These are phyloP conservation scores for Geranium rotundifolium DNA, from an alignment of 345 rosid species.

Conservation along the genomic window DNA sequence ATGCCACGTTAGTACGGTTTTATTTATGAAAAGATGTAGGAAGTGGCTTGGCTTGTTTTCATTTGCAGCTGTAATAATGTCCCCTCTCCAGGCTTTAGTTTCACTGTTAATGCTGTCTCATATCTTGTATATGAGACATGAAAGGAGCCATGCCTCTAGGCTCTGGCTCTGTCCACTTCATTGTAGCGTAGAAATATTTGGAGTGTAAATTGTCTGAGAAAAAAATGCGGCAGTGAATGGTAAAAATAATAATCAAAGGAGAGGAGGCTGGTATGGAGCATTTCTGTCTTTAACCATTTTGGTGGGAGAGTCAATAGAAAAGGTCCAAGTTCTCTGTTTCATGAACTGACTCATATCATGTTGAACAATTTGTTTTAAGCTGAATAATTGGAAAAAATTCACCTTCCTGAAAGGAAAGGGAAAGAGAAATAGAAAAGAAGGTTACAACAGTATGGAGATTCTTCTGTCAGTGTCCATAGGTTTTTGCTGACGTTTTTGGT, in stretches of 20 bases:
- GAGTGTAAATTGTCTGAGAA: neutral
- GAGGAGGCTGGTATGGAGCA: constrained; percentile 39
- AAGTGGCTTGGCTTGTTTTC: constrained; percentile 6
- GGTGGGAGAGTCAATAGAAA: constrained; percentile 24
- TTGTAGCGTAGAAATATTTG: constrained; percentile 5
- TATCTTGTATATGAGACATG: constrained; percentile 29
- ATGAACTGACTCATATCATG: constrained; percentile 36
- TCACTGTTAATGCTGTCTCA: constrained; percentile 28
- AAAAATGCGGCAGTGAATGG: neutral
- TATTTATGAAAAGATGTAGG: neutral
- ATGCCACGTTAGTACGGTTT: constrained; percentile 15
- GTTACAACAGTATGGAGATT: constrained; percentile 51
- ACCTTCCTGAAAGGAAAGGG: constrained; percentile 4
- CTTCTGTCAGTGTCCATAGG: constrained; percentile 40
- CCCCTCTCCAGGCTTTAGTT: constrained; percentile 27
- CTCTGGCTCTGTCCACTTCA: constrained; percentile 5
- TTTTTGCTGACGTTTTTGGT: constrained; percentile 30
- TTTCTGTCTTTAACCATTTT: constrained; percentile 35
- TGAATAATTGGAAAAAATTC: constrained; percentile 18
- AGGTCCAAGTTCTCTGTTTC: constrained; percentile 50
- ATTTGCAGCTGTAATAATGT: constrained; percentile 22
- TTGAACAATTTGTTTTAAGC: constrained; percentile 24
- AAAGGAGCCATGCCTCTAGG: constrained; percentile 16
- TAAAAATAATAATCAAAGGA: constrained; percentile 2
- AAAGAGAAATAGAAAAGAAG: constrained; percentile 20